Base-by-base conservation (phyloP, 2,329 filamentous ascomycete species). In the Trichophyton benhamiae region DNA sequence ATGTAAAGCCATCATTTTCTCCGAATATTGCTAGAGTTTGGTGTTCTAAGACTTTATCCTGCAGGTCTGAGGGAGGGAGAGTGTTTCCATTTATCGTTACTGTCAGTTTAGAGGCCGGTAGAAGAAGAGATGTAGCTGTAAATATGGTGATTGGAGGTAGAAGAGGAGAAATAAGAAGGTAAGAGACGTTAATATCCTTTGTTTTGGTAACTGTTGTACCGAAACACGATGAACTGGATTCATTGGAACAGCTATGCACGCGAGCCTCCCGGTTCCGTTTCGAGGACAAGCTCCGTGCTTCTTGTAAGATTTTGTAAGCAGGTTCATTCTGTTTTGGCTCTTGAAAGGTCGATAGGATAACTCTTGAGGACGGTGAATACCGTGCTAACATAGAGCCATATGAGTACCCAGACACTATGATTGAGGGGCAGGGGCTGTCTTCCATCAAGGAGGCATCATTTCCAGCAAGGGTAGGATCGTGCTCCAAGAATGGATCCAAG, bases 371-470 rank as follows among this genome's bases (percentile, higher is more conserved):
- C 0, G 90, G 89, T 0, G 95, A 80, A 62, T 87, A 84, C 0
- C 82, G 84, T 1, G 89, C 85, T 44, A 97, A 83, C 69, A 96
- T 82, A 3, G 90, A 89, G 49, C 94, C 94, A 72, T 96, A 96
- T 0, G 91, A 96, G 72, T 96, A 96, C 11, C 91, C 91, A 1
- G 82, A 87, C 5, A 94, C 77, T 3, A 96, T 67, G 0, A 86
- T 65, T 38, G 69, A 67, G 13, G 75, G 27, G 13, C 5, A 7
- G 52, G 4, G 64, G 1, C 20, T n/a, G 11, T 25, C 22, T 3
- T 33, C 27, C 27, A 17, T 17, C 1, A 73, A 75, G 1, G 65
- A n/a, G 17, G 5, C 13, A 53, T 20, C 33, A 11, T 17, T 20
- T 17, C 6, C 15, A 30, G 25, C 7, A 13, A n/a, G 2, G 25